Evolutionary conservation across 768 basidiomycete species (phyloP).

Genomic region (Suillus paluster): DNA sequence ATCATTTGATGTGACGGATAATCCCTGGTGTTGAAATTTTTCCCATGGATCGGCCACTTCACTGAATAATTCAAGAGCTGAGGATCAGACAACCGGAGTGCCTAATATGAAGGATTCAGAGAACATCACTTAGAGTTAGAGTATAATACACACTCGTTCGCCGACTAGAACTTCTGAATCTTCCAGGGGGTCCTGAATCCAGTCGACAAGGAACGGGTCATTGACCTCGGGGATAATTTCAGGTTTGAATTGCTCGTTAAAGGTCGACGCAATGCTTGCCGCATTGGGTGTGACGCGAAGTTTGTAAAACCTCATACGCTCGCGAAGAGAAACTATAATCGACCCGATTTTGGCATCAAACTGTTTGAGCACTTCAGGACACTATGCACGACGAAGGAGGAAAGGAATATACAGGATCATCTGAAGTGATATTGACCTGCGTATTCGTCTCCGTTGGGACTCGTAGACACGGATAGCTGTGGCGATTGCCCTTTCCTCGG

Average conservation of each 20-base stretch:
- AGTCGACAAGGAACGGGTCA: slow-evolving; percentile 83
- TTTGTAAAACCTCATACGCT: slow-evolving; percentile 87
- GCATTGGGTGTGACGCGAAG: slow-evolving; percentile 75
- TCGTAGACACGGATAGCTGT: slow-evolving; percentile 22
- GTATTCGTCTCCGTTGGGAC: slow-evolving; percentile 53
- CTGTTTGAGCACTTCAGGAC: slow-evolving; percentile 38
- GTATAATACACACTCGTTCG: slow-evolving; percentile 55
- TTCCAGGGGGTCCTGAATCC: slow-evolving; percentile 66
- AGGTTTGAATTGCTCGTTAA: slow-evolving; percentile 83
- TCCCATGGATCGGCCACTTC: slow-evolving; percentile 82
- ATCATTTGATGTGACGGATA: slow-evolving; percentile 73
- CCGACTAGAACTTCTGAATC: slow-evolving; percentile 60
- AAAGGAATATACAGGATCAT: slow-evolving; percentile 60
- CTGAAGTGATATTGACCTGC: slow-evolving; percentile 48
- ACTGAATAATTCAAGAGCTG: slow-evolving; percentile 69
- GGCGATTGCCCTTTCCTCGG: slow-evolving; percentile 46
- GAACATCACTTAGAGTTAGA: slow-evolving; percentile 8
- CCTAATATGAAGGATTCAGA: slow-evolving; percentile 46
- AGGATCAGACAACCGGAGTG: slow-evolving; percentile 72
- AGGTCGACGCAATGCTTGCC: slow-evolving; percentile 69
- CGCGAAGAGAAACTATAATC: slow-evolving; percentile 72
- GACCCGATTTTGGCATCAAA: slow-evolving; percentile 79
- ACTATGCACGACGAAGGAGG: slow-evolving; percentile 1
- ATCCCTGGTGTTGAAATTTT: slow-evolving; percentile 80
- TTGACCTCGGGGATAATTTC: slow-evolving; percentile 86